phyloP scores from a whole-genome alignment of 129 eudicot species.

The Centrapalus pauciflorus region DNA sequence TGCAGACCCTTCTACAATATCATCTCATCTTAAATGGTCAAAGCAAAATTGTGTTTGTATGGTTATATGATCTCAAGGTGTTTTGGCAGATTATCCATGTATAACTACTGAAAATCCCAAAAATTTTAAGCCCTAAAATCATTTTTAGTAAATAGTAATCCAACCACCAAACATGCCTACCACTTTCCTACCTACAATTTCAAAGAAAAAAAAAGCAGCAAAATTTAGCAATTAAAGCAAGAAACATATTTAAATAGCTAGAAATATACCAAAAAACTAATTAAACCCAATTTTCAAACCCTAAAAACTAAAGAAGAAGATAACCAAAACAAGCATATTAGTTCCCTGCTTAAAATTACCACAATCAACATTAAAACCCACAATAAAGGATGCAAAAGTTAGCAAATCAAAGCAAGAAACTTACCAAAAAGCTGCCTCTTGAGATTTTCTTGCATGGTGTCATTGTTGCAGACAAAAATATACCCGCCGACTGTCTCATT shows the following conservation, averaged over 20 bases:
- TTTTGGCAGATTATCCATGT: neutral
- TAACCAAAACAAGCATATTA: too few relatives aligned
- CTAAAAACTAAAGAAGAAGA: too few relatives aligned
- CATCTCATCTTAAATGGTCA: too few relatives aligned
- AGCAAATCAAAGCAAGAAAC: conserved; percentile 5
- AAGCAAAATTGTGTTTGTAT: too few relatives aligned
- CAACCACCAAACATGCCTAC: too few relatives aligned
- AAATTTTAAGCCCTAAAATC: neutral
- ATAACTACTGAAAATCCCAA: neutral
- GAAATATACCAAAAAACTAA: neutral
- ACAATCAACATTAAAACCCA: neutral
- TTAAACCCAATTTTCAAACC: neutral
- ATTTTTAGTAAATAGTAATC: neutral
- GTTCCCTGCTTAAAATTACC: too few relatives aligned
- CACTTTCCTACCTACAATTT: too few relatives aligned
- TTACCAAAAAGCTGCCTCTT: conserved; percentile 91
- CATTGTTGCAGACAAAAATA: conserved; percentile 94
- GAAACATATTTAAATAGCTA: too few relatives aligned
- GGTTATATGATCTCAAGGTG: neutral
- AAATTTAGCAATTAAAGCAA: neutral
- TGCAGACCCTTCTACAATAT: too few relatives aligned
- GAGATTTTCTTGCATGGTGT: conserved; percentile 96
- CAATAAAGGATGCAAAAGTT: neutral
- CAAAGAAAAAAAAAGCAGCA: neutral
- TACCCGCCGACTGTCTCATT: conserved; percentile 94